phyloP scores from a whole-genome alignment of 305 asterid species.

The Rubia tinctorum region DNA sequence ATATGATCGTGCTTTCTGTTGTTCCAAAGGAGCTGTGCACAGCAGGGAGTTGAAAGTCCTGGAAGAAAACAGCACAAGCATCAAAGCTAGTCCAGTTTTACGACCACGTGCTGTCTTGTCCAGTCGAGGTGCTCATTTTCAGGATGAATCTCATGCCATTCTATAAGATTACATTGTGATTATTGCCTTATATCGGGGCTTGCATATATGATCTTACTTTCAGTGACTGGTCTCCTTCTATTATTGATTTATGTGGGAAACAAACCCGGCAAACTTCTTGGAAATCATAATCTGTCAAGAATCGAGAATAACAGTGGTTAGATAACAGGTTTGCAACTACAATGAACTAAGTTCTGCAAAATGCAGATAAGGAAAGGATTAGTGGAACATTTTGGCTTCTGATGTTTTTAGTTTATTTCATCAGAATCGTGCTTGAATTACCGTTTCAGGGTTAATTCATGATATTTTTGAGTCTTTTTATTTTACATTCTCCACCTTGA shows the following conservation, averaged over 20 bases:
- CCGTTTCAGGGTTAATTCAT: not conserved
- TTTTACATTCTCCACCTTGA: not conserved
- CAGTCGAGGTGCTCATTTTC: constrained; percentile 62
- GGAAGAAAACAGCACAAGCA: constrained; percentile 37
- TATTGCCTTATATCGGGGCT: not conserved
- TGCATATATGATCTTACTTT: not conserved
- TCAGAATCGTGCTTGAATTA: not conserved
- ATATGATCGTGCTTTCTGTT: constrained; percentile 6
- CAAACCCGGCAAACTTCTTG: not conserved
- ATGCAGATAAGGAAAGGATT: not conserved
- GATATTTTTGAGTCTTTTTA: not conserved
- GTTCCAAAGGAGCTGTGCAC: constrained; percentile 27
- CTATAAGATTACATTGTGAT: not conserved
- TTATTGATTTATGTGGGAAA: not conserved
- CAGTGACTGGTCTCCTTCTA: not conserved
- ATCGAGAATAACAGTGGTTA: not conserved
- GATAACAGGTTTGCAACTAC: not conserved
- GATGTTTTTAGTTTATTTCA: not conserved
- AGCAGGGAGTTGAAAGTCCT: constrained; percentile 23
- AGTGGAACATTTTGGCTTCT: not conserved
- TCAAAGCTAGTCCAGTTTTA: constrained; percentile 57
- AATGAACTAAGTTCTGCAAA: not conserved
- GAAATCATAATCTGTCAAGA: not conserved
- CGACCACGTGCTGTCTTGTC: constrained; percentile 94
- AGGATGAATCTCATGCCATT: constrained; percentile 1